These are phyloP conservation scores for Prunus yedoensis DNA, from an alignment of 331 rosid species.

Conservation along the genomic window DNA sequence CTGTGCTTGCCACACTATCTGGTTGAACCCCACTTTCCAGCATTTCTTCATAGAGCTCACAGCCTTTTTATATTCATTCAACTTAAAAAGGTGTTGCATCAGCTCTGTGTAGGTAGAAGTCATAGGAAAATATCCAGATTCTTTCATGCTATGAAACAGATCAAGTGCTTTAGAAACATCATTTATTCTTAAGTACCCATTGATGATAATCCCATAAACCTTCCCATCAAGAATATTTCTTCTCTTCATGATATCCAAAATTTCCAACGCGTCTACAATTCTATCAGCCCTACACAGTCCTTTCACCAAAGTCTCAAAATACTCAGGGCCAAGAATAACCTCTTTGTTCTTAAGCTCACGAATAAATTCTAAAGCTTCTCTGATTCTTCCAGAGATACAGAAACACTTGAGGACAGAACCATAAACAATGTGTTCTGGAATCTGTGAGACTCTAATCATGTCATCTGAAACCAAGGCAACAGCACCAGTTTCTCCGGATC, in stretches of 20 bases:
- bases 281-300: constrained; percentile 70
- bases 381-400: constrained; percentile 62
- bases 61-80: constrained; percentile 51
- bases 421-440: constrained; percentile 43
- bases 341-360: constrained; percentile 67
- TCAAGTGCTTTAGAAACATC: constrained; percentile 54
- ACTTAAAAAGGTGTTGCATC: constrained; percentile 68
- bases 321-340: constrained; percentile 45
- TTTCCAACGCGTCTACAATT: constrained; percentile 70
- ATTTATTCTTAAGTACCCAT: constrained; percentile 57
- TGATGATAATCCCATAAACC: constrained; percentile 57
- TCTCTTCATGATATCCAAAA: constrained; percentile 66
- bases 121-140: constrained; percentile 47
- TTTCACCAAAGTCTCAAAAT: constrained; percentile 62
- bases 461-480: constrained; percentile 59
- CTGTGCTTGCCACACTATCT: constrained; percentile 66
- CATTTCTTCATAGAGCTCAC: constrained; percentile 75
- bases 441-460: constrained; percentile 51
- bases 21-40: constrained; percentile 53
- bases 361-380: constrained; percentile 72
- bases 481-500: constrained; percentile 56
- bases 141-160: constrained; percentile 62
- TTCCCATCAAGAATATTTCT: constrained; percentile 45
- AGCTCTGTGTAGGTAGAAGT: constrained; percentile 71
- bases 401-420: constrained; percentile 61